Evolutionary conservation across 306 rosid genomes (phyloP), one percentile per base, ranked within the genome.

Genomic region (Lithocarpus polystachyus): DNA sequence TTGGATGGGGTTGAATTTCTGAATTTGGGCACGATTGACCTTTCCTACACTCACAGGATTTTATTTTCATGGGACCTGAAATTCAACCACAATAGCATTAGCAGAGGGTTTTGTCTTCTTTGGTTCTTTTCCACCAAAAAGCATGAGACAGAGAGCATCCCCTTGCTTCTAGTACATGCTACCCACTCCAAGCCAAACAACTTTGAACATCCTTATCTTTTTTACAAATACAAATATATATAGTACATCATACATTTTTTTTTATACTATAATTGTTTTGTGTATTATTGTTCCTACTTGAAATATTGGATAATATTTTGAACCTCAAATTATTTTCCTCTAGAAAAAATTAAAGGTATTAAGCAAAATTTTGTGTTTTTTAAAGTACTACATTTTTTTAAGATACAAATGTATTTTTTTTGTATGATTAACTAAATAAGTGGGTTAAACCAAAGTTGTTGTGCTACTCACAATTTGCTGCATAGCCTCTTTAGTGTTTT

Each of bases 181-280:
- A 82, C 75, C 2, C 86, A 76, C 82, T 75, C 79, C 7, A 65
- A 68, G 89, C 86, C 94, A 88, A 90, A 85, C 80, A 55, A 83
- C 81, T 85, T 85, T 84, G 72, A 0, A 56, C 29, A 22, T 73
- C 81, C 82, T 69, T 75, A 76, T 85, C 87, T 78, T 77, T 79
- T 67, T 67, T 78, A 72, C 72, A 45, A 40, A 77, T 77, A 60
- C 77, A n/a, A n/a, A n/a, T n/a, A 75, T 78, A 6, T 35, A 35
- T 35, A 6, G 40, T 69, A 28, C 20, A 56, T 73, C 45, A 80
- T 72, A 69, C 68, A 73, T 79, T 80, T 26, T 12, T 12, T 8
- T 48, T 48, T 2, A 13, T 48, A 48, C 53, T 12, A 48, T 48
- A 2, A 10, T 11, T 48, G 53, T 48, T 10, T 48, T 10, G 13